Percentiles rank a stretch among this genome's conserved stretches.
These are phyloP conservation scores for Medicago lupulina DNA, from an alignment of 306 rosid genomes.

Conservation along the genomic window DNA sequence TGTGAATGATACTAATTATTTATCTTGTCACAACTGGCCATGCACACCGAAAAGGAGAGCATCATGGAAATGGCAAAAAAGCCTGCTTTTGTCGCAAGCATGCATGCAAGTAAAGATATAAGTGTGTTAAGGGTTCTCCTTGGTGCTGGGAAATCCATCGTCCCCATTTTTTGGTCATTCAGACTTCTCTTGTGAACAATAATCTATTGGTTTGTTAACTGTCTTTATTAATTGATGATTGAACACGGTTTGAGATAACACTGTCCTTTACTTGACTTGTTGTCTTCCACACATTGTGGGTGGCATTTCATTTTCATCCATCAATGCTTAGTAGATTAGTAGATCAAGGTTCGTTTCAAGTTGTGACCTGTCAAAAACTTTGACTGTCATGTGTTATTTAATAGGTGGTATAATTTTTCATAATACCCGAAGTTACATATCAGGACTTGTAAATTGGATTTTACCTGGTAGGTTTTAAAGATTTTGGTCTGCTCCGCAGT, in stretches of 20 bases:
- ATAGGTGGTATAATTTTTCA: background rate
- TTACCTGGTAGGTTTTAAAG: background rate
- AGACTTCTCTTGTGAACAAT: slow-evolving; percentile 34
- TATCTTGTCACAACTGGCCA: slow-evolving; percentile 26
- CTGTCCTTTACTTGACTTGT: slow-evolving; percentile 11
- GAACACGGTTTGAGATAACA: slow-evolving; percentile 8
- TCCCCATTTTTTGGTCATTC: slow-evolving; percentile 27
- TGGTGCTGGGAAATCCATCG: slow-evolving; percentile 36
- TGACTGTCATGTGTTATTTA: background rate
- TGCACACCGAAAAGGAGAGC: slow-evolving; percentile 18
- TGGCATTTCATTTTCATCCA: slow-evolving; percentile 30
- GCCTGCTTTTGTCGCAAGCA: slow-evolving; percentile 30
- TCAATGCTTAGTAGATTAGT: background rate
- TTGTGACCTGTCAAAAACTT: slow-evolving; percentile 5
- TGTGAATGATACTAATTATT: slow-evolving; percentile 33
- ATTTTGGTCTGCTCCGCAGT: background rate
- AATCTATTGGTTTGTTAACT: slow-evolving; percentile 10
- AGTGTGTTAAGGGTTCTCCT: slow-evolving; percentile 26
- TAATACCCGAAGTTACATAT: background rate
- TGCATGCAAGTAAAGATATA: slow-evolving; percentile 38
- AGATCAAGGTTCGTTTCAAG: slow-evolving; percentile 9
- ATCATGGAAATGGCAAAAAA: slow-evolving; percentile 24
- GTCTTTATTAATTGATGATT: slow-evolving; percentile 30
- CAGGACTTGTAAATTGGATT: background rate
- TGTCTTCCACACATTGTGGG: slow-evolving; percentile 1